phyloP scores from a whole-genome alignment of 2,329 filamentous ascomycete genomes.

The Tolypocladium paradoxum region DNA sequence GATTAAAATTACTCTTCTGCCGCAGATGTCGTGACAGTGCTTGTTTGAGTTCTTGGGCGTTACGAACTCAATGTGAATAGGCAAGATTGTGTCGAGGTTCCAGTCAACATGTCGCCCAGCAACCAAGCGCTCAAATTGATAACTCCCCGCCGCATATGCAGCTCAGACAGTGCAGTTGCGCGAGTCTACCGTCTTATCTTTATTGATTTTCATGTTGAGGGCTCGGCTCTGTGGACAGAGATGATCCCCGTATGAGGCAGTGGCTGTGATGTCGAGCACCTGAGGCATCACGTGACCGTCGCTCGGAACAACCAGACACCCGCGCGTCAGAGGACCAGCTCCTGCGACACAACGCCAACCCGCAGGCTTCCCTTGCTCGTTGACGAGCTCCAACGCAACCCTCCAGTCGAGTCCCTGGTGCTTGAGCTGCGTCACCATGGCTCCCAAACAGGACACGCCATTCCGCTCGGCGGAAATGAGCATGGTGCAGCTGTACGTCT shows the following conservation, averaged over 20 bases:
- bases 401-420: constrained; percentile 18
- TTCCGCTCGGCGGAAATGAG: constrained; percentile 99
- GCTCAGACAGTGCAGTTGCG: not conserved
- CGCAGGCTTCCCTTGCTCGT: constrained; percentile 12
- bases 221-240: not conserved
- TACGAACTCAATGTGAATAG: no score
- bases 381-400: constrained; percentile 19
- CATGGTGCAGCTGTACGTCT: constrained; percentile 98
- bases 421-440: constrained; percentile 36
- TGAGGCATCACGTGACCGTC: constrained; percentile 13
- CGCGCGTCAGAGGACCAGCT: constrained; percentile 6
- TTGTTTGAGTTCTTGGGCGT: not conserved
- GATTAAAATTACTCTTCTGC: not conserved
- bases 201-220: not conserved
- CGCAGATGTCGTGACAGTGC: not conserved
- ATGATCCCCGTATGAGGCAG: not conserved
- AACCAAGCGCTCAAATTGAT: not conserved
- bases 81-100: no score
- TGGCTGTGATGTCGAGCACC: constrained; percentile 2
- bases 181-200: not conserved
- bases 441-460: constrained; percentile 72
- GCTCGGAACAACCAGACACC: constrained; percentile 15
- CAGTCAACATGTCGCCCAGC: not conserved
- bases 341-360: constrained; percentile 15
- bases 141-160: not conserved